Evolutionary conservation across 2,329 filamentous ascomycete genomes (phyloP).

Genomic region (Tolypocladium ophioglossoides): DNA sequence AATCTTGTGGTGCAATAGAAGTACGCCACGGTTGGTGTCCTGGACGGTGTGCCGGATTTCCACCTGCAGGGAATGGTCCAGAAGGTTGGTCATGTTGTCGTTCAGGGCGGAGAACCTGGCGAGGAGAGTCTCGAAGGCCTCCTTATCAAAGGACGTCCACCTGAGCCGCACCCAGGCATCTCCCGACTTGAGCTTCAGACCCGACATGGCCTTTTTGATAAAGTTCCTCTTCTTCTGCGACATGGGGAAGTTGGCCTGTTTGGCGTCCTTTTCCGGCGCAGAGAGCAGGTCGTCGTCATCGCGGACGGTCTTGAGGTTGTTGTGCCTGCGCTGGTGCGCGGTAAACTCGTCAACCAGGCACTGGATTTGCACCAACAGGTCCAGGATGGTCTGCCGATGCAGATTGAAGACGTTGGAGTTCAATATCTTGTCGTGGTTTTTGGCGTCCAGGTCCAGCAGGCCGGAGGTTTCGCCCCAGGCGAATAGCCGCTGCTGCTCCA

Average conservation of each 20-base stretch:
- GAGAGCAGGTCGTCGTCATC: conserved; percentile 24
- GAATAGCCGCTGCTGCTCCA: conserved; percentile 39
- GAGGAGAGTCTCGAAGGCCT: conserved; percentile 32
- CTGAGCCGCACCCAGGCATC: conserved; percentile 23
- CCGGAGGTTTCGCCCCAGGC: conserved; percentile 40
- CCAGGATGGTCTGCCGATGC: conserved; percentile 37
- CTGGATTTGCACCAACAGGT: conserved; percentile 35
- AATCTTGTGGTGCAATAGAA: conserved; percentile 36
- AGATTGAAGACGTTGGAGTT: conserved; percentile 37
- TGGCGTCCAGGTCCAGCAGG: conserved; percentile 30
- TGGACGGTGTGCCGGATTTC: conserved; percentile 37
- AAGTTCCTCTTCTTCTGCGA: conserved; percentile 28
- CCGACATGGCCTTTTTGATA: conserved; percentile 32
- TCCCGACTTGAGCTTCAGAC: conserved; percentile 24
- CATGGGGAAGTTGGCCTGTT: conserved; percentile 33
- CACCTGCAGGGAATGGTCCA: conserved; percentile 34
- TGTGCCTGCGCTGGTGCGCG: conserved; percentile 28
- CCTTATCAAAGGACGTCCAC: conserved; percentile 36
- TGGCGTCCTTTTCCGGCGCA: conserved; percentile 32
- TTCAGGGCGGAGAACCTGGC: conserved; percentile 33
- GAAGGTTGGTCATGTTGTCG: conserved; percentile 36
- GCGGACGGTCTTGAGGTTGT: conserved; percentile 20
- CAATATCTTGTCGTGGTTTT: conserved; percentile 29
- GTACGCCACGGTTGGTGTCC: conserved; percentile 34
- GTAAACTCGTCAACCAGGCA: conserved; percentile 36